Evolutionary conservation across 352 stramenopile genomes (phyloP).

Genomic region (Pythium dissimile): DNA sequence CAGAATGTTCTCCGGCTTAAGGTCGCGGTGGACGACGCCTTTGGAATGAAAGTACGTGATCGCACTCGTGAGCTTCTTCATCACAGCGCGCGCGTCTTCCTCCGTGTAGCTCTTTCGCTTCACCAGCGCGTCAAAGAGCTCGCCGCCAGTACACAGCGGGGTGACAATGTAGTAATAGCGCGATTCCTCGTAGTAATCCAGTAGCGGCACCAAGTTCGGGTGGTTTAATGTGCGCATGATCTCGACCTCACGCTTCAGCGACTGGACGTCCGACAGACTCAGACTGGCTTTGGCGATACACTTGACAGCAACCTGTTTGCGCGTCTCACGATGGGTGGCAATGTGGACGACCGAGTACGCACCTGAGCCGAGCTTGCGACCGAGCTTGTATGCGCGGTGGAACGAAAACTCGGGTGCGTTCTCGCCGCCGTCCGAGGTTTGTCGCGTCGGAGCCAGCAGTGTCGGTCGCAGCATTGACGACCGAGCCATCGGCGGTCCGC

Average conservation of each 20-base stretch:
- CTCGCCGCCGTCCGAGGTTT: slow-evolving; percentile 46
- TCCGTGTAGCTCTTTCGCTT: slow-evolving; percentile 95
- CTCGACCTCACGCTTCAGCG: slow-evolving; percentile 67
- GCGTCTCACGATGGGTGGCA: slow-evolving; percentile 63
- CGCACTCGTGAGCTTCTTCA: slow-evolving; percentile 87
- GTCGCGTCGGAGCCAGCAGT: slow-evolving; percentile 24
- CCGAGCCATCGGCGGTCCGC: slow-evolving; percentile 20
- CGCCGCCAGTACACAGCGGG: slow-evolving; percentile 94
- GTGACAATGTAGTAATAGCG: slow-evolving; percentile 83
- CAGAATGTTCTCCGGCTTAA: slow-evolving; percentile 96
- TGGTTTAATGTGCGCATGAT: slow-evolving; percentile 72
- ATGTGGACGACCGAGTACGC: slow-evolving; percentile 88
- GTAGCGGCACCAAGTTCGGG: slow-evolving; percentile 65
- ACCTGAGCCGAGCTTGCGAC: slow-evolving; percentile 80
- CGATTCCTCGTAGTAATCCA: slow-evolving; percentile 74
- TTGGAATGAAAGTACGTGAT: slow-evolving; percentile 92
- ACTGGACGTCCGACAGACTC: slow-evolving; percentile 41
- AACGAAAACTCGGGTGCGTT: slow-evolving; percentile 44
- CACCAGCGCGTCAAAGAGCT: slow-evolving; percentile 93
- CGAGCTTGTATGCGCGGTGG: slow-evolving; percentile 76
- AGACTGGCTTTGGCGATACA: slow-evolving; percentile 65
- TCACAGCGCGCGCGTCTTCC: slow-evolving; percentile 90
- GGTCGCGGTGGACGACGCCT: slow-evolving; percentile 94
- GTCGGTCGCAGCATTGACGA: slow-evolving; percentile 24
- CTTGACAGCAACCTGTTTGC: slow-evolving; percentile 81